Percentiles rank a stretch among this genome's conserved stretches.
These are phyloP conservation scores for Shiraia bambusicola DNA, from an alignment of 2,329 filamentous ascomycete species.

Conservation along the genomic window DNA sequence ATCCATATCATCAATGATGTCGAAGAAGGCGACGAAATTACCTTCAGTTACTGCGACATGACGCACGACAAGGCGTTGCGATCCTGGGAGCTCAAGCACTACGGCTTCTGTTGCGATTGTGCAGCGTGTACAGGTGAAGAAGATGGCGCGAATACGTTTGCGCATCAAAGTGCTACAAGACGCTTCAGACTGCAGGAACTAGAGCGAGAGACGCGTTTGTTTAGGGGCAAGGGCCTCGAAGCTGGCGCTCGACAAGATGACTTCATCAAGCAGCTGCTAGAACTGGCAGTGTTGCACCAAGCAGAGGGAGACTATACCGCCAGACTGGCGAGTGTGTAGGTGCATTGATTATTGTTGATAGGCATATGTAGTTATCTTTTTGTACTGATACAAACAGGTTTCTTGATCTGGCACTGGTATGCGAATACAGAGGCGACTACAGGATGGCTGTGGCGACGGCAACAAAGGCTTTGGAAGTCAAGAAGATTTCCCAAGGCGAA, in stretches of 20 bases:
- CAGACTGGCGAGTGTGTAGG: constrained; percentile 31
- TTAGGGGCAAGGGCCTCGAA: constrained; percentile 16
- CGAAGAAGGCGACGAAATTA: constrained; percentile 41
- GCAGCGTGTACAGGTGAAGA: constrained; percentile 37
- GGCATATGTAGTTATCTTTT: constrained; percentile 4
- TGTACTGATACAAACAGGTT: constrained; percentile 16
- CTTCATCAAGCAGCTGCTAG: constrained; percentile 26
- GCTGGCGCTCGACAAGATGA: constrained; percentile 13
- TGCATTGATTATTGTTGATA: not conserved
- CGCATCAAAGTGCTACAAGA: constrained; percentile 33
- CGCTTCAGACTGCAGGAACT: constrained; percentile 37
- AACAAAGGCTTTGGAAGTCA: constrained; percentile 31
- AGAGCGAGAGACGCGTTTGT: constrained; percentile 27
- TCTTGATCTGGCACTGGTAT: constrained; percentile 36
- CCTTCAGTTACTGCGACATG: constrained; percentile 43
- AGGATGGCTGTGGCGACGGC: constrained; percentile 21
- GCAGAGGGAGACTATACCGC: constrained; percentile 28
- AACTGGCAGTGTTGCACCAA: constrained; percentile 31
- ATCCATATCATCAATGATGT: constrained; percentile 42
- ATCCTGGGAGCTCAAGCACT: constrained; percentile 38
- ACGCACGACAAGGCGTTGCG: constrained; percentile 33
- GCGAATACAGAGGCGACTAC: constrained; percentile 27
- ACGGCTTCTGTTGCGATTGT: constrained; percentile 43
- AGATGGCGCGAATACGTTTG: constrained; percentile 28
- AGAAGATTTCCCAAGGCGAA: constrained; percentile 28